Conservation (phyloP, 495 filamentous ascomycete species). For the Xylaria sp. region DNA sequence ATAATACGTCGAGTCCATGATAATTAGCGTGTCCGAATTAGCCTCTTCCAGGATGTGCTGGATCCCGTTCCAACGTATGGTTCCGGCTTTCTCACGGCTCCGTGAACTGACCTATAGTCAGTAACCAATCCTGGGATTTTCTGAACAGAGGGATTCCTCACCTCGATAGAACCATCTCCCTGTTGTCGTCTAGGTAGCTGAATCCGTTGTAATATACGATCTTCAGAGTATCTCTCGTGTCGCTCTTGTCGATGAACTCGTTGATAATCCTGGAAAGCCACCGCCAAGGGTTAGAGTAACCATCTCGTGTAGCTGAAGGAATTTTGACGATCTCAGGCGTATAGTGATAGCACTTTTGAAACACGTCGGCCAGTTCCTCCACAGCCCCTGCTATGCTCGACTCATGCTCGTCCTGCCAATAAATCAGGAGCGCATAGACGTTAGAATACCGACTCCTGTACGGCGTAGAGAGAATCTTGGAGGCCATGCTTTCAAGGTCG, state of each 20-base stretch:
- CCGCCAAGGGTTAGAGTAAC: conserved; percentile 48
- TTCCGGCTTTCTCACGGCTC: conserved; percentile 45
- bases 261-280: conserved; percentile 52
- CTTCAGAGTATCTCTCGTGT: conserved; percentile 55
- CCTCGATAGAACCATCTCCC: conserved; percentile 58
- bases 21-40: conserved; percentile 52
- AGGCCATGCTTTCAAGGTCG: conserved; percentile 49
- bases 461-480: conserved; percentile 49
- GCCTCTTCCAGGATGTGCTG: conserved; percentile 56
- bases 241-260: conserved; percentile 52
- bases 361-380: conserved; percentile 48
- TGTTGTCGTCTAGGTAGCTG: conserved; percentile 53
- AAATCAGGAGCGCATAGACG: conserved; percentile 52
- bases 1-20: conserved; percentile 60
- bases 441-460: conserved; percentile 52
- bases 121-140: conserved; percentile 13
- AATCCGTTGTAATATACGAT: conserved; percentile 57
- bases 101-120: conserved; percentile 45
- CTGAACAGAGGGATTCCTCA: conserved; percentile 30
- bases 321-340: conserved; percentile 49
- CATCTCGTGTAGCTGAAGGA: conserved; percentile 46
- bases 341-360: conserved; percentile 54
- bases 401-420: conserved; percentile 57
- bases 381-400: conserved; percentile 40
- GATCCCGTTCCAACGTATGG: conserved; percentile 55